Conservation (phyloP, 2,329 filamentous ascomycete species). For the Penicillium freii region DNA sequence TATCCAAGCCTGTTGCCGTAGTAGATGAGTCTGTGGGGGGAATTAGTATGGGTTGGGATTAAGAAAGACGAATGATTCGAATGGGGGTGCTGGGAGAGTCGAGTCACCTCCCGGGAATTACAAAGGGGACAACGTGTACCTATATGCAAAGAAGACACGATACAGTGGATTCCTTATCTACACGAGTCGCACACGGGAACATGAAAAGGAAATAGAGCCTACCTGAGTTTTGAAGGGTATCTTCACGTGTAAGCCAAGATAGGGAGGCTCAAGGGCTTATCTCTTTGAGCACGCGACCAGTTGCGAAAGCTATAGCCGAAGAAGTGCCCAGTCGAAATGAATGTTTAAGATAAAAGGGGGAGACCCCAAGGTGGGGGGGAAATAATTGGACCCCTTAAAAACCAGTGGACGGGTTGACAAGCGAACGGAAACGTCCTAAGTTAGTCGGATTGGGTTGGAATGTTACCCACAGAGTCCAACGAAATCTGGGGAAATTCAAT, state of each 20-base stretch:
- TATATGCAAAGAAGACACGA: constrained; percentile 2
- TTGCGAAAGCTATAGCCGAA: not conserved
- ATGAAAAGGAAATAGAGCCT: constrained; percentile 19
- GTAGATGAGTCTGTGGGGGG: constrained; percentile 28
- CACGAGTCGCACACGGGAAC: constrained; percentile 4
- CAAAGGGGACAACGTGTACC: constrained; percentile 7
- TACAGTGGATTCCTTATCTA: constrained; percentile 13
- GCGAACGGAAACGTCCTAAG: constrained; percentile 20
- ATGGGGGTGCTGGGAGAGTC: constrained; percentile 5
- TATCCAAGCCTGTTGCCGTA: constrained; percentile 28
- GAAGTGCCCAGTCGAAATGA: not conserved
- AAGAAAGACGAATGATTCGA: constrained; percentile 10
- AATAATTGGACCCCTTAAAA: constrained; percentile 15
- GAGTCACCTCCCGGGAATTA: constrained; percentile 10
- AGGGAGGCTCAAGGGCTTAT: constrained; percentile 1
- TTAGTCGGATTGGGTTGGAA: constrained; percentile 2
- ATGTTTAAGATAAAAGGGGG: constrained; percentile 1
- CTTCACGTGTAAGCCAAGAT: constrained; percentile 7
- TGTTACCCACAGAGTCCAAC: constrained; percentile 1
- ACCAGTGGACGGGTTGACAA: constrained; percentile 12
- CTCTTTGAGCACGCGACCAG: constrained; percentile 10
- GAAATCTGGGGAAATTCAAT: constrained; percentile 4
- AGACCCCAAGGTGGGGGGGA: constrained; percentile 18
- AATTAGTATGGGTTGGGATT: constrained; percentile 21
- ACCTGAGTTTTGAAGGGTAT: constrained; percentile 21